These are phyloP conservation scores for Meyerozyma guilliermondii DNA, from an alignment of 1,139 yeast species.

Conservation along the genomic window DNA sequence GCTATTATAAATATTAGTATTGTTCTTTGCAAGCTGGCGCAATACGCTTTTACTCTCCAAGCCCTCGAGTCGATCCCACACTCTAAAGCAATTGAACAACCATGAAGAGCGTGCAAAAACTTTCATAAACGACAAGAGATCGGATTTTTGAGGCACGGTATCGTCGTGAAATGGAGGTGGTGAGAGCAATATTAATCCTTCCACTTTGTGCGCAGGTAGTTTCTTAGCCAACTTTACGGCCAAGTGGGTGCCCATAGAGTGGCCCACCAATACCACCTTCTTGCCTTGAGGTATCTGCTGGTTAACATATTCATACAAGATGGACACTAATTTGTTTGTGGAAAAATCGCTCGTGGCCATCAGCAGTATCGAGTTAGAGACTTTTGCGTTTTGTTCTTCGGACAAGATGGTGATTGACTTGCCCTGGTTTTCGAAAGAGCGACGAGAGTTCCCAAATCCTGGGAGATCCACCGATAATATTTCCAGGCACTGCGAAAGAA, in stretches of 20 bases:
- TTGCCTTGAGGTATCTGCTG: constrained; percentile 37
- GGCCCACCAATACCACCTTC: constrained; percentile 59
- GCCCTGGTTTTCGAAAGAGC: constrained; percentile 12
- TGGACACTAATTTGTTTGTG: constrained; percentile 45
- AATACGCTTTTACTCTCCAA: constrained; percentile 51
- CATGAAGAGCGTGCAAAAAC: constrained; percentile 40
- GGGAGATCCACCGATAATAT: constrained; percentile 65
- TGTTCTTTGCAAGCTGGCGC: constrained; percentile 41
- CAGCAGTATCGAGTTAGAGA: constrained; percentile 24
- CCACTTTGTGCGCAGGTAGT: constrained; percentile 37
- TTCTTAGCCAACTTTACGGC: constrained; percentile 43
- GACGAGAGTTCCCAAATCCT: constrained; percentile 62
- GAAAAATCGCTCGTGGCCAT: constrained; percentile 42
- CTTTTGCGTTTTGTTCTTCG: constrained; percentile 19
- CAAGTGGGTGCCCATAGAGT: constrained; percentile 71
- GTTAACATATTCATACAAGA: constrained; percentile 36
- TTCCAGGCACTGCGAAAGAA: constrained; percentile 62
- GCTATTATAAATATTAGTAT: constrained; percentile 35
- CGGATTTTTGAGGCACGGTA: constrained; percentile 6
- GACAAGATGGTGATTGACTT: constrained; percentile 22
- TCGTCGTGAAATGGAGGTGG: constrained; percentile 48
- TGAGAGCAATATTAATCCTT: constrained; percentile 45
- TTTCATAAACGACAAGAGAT: constrained; percentile 6
- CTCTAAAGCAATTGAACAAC: constrained; percentile 51
- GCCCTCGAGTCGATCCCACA: constrained; percentile 61